Evolutionary conservation across 441 rosid genomes (phyloP).

Genomic region (Gossypium gossypioides): DNA sequence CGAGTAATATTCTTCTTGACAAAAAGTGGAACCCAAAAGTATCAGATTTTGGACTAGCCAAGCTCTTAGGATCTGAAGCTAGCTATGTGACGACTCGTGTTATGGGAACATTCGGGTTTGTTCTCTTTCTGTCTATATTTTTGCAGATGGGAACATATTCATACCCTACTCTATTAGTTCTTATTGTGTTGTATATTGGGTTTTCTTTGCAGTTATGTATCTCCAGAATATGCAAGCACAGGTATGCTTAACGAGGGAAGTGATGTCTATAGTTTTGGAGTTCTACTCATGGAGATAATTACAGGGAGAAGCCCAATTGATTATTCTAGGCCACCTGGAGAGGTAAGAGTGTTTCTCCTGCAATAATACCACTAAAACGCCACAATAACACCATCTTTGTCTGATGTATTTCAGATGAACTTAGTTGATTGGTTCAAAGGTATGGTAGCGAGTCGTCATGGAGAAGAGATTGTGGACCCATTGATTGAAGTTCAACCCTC

Average conservation of each 20-base stretch:
- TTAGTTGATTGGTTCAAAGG: slow-evolving; percentile 92
- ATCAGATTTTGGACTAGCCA: slow-evolving; percentile 92
- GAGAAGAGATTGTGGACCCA: slow-evolving; percentile 74
- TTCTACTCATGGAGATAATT: slow-evolving; percentile 84
- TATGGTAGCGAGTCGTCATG: slow-evolving; percentile 83
- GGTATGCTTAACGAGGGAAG: slow-evolving; percentile 96
- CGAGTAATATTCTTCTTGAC: slow-evolving; percentile 85
- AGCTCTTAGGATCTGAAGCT: slow-evolving; percentile 74
- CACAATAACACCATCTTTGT: not conserved
- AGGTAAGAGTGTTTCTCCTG: slow-evolving; percentile 34
- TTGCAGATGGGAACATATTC: not conserved
- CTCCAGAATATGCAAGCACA: slow-evolving; percentile 93
- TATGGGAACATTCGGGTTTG: slow-evolving; percentile 93
- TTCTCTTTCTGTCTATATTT: slow-evolving; percentile 10
- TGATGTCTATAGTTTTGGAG: slow-evolving; percentile 89
- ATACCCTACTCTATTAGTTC: not conserved
- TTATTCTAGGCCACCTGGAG: slow-evolving; percentile 82
- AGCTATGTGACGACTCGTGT: slow-evolving; percentile 92
- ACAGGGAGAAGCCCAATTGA: slow-evolving; percentile 86
- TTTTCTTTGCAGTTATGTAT: slow-evolving; percentile 55
- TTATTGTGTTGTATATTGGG: not conserved
- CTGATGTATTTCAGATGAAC: slow-evolving; percentile 50
- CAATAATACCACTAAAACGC: not conserved
- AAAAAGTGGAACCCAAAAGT: slow-evolving; percentile 79
- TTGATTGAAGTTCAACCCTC: slow-evolving; percentile 50